Evolutionary conservation across 495 filamentous ascomycete genomes (phyloP), one percentile per base, ranked within the genome.

Genomic region (Beverwykella pulmonaria): DNA sequence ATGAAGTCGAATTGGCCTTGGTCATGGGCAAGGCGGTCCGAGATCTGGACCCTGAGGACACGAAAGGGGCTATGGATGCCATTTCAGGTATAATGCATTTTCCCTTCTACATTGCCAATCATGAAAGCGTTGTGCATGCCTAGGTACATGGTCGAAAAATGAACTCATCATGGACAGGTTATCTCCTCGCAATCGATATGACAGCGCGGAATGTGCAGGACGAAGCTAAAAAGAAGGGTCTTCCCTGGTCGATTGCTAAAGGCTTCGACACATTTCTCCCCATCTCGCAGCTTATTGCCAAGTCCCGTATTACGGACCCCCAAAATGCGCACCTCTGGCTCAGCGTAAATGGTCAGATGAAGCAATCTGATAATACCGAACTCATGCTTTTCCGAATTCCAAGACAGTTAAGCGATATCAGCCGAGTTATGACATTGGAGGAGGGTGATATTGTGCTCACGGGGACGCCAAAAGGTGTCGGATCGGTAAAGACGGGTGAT

Each of bases 191-290:
- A 66, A 95, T 97, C 71, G 92, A 97, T 77, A 93, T 97, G 91
- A 96, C 92, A 7, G 92, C 89, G 2, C 89, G 92, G 65, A 96
- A 97, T 75, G 83, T 90, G 46, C 94, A 98, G 81, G 90, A 96
- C 65, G 89, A 95, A 79, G 94, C 92, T 59, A 98, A 97, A 84
- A 91, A 90, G 79, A 95, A 95, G 81, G 91, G 93, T 17, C 85
- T 97, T n/a, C 94, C 94, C 17, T 98, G 94, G 94, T 84, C 87
- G 59, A 94, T 97, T 65, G 86, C 89, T 63, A 98, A 98, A 80
- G 95, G 95, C 41, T 97, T 97, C 76, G 95, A 98, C 73, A 98
- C 94, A 22, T 98, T 98, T 82, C 82, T 93, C 10, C 94, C 94
- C 50, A 83, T 98, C 63, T 89, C 85, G 67, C 79, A 88, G 44